These are phyloP conservation scores for Ceratorhiza oryzae-sativae DNA, from an alignment of 1,284 basidiomycete species.

Conservation along the genomic window DNA sequence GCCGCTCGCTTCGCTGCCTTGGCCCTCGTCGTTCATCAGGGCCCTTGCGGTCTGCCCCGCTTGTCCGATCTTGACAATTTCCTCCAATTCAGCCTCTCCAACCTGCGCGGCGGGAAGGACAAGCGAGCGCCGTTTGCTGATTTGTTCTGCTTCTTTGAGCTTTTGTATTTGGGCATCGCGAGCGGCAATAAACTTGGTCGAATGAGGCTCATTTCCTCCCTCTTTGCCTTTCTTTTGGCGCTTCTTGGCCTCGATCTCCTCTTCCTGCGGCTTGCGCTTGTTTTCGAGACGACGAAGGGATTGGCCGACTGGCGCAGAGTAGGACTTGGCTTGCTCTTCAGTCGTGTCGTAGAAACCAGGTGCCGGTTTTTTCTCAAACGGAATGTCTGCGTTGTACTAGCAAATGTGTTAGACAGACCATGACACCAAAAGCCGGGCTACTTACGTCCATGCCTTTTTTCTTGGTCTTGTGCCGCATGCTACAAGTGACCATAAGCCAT, in stretches of 20 bases:
- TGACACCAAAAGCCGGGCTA: slow-evolving; percentile 42
- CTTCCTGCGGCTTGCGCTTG: slow-evolving; percentile 91
- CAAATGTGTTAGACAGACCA: slow-evolving; percentile 14
- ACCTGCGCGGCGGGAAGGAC: slow-evolving; percentile 92
- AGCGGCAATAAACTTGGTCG: slow-evolving; percentile 91
- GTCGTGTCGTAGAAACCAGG: slow-evolving; percentile 97
- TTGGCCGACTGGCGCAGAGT: slow-evolving; percentile 90
- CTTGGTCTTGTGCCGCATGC: slow-evolving; percentile 80
- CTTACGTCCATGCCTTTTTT: slow-evolving; percentile 96
- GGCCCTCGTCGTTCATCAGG: slow-evolving; percentile 68
- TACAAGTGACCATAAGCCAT: slow-evolving; percentile 39
- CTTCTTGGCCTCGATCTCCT: slow-evolving; percentile 85
- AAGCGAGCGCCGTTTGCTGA: slow-evolving; percentile 86
- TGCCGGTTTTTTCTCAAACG: slow-evolving; percentile 96
- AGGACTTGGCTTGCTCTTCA: slow-evolving; percentile 90
- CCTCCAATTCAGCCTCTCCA: slow-evolving; percentile 94
- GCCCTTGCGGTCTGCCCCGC: slow-evolving; percentile 88
- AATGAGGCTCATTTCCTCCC: slow-evolving; percentile 61
- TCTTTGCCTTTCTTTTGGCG: slow-evolving; percentile 78
- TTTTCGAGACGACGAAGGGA: slow-evolving; percentile 87
- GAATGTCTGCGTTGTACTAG: slow-evolving; percentile 97
- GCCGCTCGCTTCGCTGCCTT: slow-evolving; percentile 83
- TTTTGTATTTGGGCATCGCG: slow-evolving; percentile 97
- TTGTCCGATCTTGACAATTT: slow-evolving; percentile 98
- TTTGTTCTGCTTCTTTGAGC: slow-evolving; percentile 95